Percentiles rank a stretch among this genome's conserved stretches.
Conservation (phyloP, 2,329 filamentous ascomycete species). For the Epichloe gansuensis region DNA sequence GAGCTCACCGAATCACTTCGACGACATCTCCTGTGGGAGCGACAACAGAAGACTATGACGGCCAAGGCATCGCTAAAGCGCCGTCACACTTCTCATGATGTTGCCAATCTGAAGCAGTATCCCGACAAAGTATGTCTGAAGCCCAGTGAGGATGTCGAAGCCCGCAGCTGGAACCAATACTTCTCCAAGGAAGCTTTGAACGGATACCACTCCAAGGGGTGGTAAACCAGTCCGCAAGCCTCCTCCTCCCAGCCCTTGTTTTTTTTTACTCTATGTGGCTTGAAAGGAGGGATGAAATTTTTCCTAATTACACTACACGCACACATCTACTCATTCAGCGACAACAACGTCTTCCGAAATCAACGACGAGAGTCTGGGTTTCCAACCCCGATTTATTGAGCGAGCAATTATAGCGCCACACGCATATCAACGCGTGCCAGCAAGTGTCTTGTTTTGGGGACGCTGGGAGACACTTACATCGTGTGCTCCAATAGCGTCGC, state of each 20-base stretch:
- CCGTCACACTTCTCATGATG: slow-evolving; percentile 79
- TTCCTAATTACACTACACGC: no score
- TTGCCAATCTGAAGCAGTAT: slow-evolving; percentile 76
- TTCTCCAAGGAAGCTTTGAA: slow-evolving; percentile 63
- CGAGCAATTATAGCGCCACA: no score
- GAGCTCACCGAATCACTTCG: slow-evolving; percentile 89
- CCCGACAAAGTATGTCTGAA: slow-evolving; percentile 54
- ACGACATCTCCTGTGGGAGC: slow-evolving; percentile 86
- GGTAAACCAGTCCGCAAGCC: slow-evolving; percentile 17
- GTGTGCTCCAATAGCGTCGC: no score
- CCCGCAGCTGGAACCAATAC: slow-evolving; percentile 74
- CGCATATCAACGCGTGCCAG: no score
- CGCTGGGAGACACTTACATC: no score
- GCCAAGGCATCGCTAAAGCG: slow-evolving; percentile 82
- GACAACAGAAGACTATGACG: slow-evolving; percentile 84
- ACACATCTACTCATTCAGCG: no score
- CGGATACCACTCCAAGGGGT: slow-evolving; percentile 32
- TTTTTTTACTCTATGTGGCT: neutral
- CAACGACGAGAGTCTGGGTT: neutral
- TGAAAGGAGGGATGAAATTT: no score
- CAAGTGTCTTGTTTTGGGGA: no score
- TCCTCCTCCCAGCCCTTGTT: neutral
- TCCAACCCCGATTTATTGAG: neutral
- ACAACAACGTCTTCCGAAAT: no score
- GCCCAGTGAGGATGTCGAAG: slow-evolving; percentile 49